These are phyloP conservation scores for Keithomyces neogunnii DNA, from an alignment of 2,329 filamentous ascomycete species.

Conservation along the genomic window DNA sequence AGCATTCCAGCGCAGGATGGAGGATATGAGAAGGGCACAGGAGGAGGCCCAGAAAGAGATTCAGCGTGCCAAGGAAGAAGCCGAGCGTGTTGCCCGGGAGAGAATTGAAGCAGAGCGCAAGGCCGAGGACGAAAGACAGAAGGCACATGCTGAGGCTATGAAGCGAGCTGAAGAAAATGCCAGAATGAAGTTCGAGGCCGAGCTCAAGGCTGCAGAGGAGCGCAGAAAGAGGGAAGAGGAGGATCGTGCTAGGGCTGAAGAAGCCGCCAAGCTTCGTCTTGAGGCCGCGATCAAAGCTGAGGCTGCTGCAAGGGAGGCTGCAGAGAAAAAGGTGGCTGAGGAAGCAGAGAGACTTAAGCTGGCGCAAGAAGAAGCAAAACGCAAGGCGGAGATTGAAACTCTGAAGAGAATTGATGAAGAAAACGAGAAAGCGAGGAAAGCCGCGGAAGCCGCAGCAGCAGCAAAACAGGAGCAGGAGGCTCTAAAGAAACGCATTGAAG, in stretches of 20 bases:
- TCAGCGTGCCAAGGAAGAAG: conserved; percentile 36
- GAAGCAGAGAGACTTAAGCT: conserved; percentile 31
- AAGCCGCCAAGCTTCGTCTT: conserved; percentile 32
- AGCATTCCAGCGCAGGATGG: conserved; percentile 31
- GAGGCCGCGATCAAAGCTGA: conserved; percentile 34
- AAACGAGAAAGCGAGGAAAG: conserved; percentile 24
- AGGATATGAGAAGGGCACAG: conserved; percentile 31
- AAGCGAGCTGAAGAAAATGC: conserved; percentile 28
- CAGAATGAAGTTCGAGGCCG: conserved; percentile 28
- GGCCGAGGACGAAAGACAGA: conserved; percentile 37
- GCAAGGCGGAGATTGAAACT: conserved; percentile 29
- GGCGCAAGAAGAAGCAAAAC: conserved; percentile 29
- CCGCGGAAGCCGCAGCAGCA: conserved; percentile 32
- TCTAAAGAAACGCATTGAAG: conserved; percentile 47
- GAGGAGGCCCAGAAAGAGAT: conserved; percentile 39
- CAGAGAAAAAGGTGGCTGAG: conserved; percentile 32
- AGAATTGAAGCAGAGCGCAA: conserved; percentile 36
- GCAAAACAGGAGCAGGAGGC: conserved; percentile 53
- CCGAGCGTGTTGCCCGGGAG: conserved; percentile 33
- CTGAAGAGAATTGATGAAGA: conserved; percentile 31
- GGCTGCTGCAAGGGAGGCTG: conserved; percentile 32
- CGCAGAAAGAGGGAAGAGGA: conserved; percentile 31
- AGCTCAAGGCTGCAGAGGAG: conserved; percentile 35
- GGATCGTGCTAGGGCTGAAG: conserved; percentile 34
- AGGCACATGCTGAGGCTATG: conserved; percentile 25